These are phyloP conservation scores for Candolleomyces eurysporus DNA, from an alignment of 768 basidiomycete species.

Conservation along the genomic window DNA sequence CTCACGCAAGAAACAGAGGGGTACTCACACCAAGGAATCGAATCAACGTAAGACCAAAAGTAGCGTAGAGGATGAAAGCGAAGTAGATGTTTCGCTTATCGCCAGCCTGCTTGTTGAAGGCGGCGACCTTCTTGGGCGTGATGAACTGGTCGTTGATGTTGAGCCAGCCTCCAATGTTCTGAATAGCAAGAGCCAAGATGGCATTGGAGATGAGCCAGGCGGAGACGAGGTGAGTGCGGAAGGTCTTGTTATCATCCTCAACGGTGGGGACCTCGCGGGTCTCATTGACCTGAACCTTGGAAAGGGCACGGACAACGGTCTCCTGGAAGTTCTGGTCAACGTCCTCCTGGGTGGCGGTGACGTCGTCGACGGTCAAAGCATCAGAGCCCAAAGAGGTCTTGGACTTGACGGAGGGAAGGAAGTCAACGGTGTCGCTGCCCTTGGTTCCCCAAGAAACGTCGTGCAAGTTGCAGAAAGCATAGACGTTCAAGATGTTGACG, in stretches of 20 bases:
- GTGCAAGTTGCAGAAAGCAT: constrained; percentile 95
- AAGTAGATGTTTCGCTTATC: constrained; percentile 61
- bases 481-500: constrained; percentile 92
- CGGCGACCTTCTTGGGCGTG: constrained; percentile 23
- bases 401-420: constrained; percentile 81
- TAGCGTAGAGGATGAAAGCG: constrained; percentile 74
- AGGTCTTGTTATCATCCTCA: constrained; percentile 92
- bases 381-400: constrained; percentile 69
- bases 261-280: constrained; percentile 72
- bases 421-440: constrained; percentile 91
- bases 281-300: constrained; percentile 65
- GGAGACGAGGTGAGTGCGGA: constrained; percentile 84
- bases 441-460: constrained; percentile 96
- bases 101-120: constrained; percentile 41
- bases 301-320: constrained; percentile 84
- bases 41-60: constrained; percentile 68
- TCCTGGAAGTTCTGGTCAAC: constrained; percentile 90
- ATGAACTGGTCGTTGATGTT: constrained; percentile 20
- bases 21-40: constrained; percentile 75
- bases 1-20: not conserved
- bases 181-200: constrained; percentile 65
- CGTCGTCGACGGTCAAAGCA: constrained; percentile 80
- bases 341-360: constrained; percentile 78
- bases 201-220: constrained; percentile 82
- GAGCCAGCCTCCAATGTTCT: constrained; percentile 66